Evolutionary conservation across 129 eudicot species (phyloP).

Genomic region (Artemisia argyi): DNA sequence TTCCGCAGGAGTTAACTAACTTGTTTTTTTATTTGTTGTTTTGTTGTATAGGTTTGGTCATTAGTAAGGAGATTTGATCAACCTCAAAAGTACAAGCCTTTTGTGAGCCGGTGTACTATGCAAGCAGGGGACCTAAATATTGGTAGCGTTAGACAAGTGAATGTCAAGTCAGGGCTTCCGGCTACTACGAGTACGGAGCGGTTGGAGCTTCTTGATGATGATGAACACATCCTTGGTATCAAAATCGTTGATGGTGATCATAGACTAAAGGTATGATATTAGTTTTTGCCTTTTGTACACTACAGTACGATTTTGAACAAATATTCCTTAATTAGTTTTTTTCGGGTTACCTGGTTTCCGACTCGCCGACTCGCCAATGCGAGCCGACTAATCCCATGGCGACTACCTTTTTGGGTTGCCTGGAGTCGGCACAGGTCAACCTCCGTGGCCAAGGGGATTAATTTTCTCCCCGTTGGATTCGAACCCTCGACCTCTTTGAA

Average conservation of each 20-base stretch:
- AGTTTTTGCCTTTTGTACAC: neutral
- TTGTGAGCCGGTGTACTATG: slow-evolving; percentile 66
- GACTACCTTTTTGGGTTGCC: too few relatives aligned
- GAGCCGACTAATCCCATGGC: too few relatives aligned
- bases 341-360: too few relatives aligned
- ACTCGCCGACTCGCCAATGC: too few relatives aligned
- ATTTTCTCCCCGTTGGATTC: too few relatives aligned
- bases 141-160: slow-evolving; percentile 79
- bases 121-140: slow-evolving; percentile 56
- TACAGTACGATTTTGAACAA: too few relatives aligned
- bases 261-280: slow-evolving; percentile 59
- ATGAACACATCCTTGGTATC: slow-evolving; percentile 79
- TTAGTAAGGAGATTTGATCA: slow-evolving; percentile 82
- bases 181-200: slow-evolving; percentile 88
- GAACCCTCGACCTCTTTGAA: too few relatives aligned
- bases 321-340: too few relatives aligned
- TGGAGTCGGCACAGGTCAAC: too few relatives aligned
- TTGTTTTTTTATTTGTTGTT: neutral
- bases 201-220: slow-evolving; percentile 70
- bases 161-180: slow-evolving; percentile 86
- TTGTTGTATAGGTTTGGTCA: slow-evolving; percentile 64
- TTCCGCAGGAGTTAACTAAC: neutral
- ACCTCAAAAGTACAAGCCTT: slow-evolving; percentile 90
- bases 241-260: slow-evolving; percentile 84
- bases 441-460: too few relatives aligned